phyloP scores from a whole-genome alignment of 1,284 basidiomycete genomes.

The Apiotrichum brassicae region DNA sequence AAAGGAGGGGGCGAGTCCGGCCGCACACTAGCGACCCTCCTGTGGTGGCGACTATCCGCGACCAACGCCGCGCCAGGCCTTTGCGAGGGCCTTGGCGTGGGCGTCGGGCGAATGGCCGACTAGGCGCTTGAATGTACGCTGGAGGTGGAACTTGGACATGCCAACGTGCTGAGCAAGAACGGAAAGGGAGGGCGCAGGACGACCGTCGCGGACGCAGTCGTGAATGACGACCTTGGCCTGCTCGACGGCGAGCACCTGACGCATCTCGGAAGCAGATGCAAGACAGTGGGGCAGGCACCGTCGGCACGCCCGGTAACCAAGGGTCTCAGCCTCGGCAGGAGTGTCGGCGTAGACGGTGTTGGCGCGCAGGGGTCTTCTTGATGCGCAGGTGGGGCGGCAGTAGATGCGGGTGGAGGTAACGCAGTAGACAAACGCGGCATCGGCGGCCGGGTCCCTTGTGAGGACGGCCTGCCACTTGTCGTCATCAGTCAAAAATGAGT shows the following conservation, averaged over 20 bases:
- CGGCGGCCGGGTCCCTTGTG: slow-evolving; percentile 2
- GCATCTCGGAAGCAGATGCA: slow-evolving; percentile 1
- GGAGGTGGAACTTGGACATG: slow-evolving; percentile 9
- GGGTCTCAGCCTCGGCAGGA: background rate
- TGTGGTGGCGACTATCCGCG: background rate
- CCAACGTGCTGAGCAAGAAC: background rate
- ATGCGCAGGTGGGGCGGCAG: slow-evolving; percentile 8
- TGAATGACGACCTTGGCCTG: slow-evolving; percentile 5
- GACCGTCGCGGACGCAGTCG: slow-evolving; percentile 4
- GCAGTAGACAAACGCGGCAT: slow-evolving; percentile 8
- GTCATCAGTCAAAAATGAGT: background rate
- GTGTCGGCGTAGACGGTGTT: slow-evolving; percentile 2
- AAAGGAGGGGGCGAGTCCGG: background rate
- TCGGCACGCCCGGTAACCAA: slow-evolving; percentile 6
- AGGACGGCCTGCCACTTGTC: slow-evolving; percentile 9
- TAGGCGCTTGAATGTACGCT: slow-evolving; percentile 8
- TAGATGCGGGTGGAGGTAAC: slow-evolving; percentile 6
- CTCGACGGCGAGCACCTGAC: slow-evolving; percentile 4
- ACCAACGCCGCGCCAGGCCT: slow-evolving; percentile 3
- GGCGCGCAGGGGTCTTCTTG: background rate
- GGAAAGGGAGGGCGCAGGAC: background rate
- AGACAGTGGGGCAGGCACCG: slow-evolving; percentile 9
- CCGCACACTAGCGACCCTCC: background rate
- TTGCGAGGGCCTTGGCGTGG: slow-evolving; percentile 3
- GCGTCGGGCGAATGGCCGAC: slow-evolving; percentile 4